Evolutionary conservation across 1,284 basidiomycete species (phyloP), one percentile per base, ranked within the genome.

Genomic region (Fomes fomentarius): DNA sequence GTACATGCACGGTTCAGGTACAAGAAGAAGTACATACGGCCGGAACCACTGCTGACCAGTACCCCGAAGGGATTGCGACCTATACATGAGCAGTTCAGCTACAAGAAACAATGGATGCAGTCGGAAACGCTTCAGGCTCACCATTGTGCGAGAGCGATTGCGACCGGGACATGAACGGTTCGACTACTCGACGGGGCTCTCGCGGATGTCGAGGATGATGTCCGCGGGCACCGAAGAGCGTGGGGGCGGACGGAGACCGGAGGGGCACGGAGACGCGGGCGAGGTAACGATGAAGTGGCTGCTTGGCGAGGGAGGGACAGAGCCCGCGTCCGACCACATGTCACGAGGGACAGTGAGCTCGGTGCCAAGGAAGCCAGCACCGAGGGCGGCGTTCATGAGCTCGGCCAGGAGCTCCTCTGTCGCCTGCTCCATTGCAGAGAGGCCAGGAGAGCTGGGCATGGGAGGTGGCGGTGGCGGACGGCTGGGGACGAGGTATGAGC

Each of bases 171-270:
- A n/a, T n/a, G n/a, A n/a, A n/a, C n/a, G n/a, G n/a, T n/a, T n/a
- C n/a, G n/a, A n/a, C n/a, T n/a, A n/a, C 19, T 47, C 58, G 10
- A 63, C 57, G 11, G 66, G 67, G 40, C 49, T 62, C 34, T n/a
- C n/a, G n/a, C 69, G 65, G 28, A 53, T 31, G 39, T 68, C 59
- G 48, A 72, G 68, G 44, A 57, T 49, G 34, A 78, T 62, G 56
- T 80, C 75, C 3, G 66, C 59, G 1, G 77, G 74, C 38, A 78
- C 46, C 21, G 68, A 62, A 55, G 64, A 69, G 42, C 70, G 71
- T n/a, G 77, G 76, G 6, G 66, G 73, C 4, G 76, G 72, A 7
- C 76, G 74, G 0, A 39, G 35, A 19, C 33, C 53, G 47, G 42
- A 64, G 33, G 35, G n/a, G n/a, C n/a, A n/a, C n/a, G n/a, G 12